phyloP scores from a whole-genome alignment of 1,284 basidiomycete genomes.

The Rhodotorula sp. region DNA sequence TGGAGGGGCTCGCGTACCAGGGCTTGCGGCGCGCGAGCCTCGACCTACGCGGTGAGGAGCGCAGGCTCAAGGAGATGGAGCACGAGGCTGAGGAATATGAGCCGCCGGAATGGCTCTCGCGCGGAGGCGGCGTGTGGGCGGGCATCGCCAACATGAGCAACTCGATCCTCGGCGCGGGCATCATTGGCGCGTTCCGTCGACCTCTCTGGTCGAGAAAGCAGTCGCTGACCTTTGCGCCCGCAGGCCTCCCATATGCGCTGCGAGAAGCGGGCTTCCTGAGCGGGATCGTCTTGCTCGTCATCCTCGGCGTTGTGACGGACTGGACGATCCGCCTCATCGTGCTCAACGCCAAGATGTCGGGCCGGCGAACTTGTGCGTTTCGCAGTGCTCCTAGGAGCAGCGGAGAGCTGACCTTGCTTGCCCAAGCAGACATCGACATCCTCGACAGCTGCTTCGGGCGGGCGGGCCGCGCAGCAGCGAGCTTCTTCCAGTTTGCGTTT shows the following conservation, averaged over 20 bases:
- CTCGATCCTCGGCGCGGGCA: constrained; percentile 89
- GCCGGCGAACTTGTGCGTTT: constrained; percentile 72
- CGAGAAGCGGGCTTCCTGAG: constrained; percentile 56
- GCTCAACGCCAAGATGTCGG: constrained; percentile 92
- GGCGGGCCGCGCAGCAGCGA: constrained; percentile 84
- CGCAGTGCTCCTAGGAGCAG: not conserved
- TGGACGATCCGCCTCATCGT: constrained; percentile 89
- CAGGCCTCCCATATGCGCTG: constrained; percentile 71
- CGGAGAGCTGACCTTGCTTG: not conserved
- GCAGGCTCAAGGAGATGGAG: constrained; percentile 39
- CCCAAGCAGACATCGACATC: constrained; percentile 64
- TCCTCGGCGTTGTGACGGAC: constrained; percentile 83
- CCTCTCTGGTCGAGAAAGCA: no score
- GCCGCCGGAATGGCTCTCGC: constrained; percentile 52
- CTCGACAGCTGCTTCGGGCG: constrained; percentile 66
- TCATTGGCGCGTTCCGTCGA: constrained; percentile 46
- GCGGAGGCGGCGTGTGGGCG: constrained; percentile 75
- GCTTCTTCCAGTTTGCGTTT: constrained; percentile 96
- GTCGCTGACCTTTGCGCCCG: not conserved
- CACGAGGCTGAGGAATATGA: constrained; percentile 54
- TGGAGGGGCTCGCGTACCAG: constrained; percentile 37
- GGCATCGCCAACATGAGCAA: constrained; percentile 78
- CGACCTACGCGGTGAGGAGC: constrained; percentile 26
- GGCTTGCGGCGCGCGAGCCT: constrained; percentile 18
- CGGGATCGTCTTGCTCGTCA: constrained; percentile 76